Base-by-base conservation (phyloP, 1,139 yeast genomes). In the Arxiozyma bovina region DNA sequence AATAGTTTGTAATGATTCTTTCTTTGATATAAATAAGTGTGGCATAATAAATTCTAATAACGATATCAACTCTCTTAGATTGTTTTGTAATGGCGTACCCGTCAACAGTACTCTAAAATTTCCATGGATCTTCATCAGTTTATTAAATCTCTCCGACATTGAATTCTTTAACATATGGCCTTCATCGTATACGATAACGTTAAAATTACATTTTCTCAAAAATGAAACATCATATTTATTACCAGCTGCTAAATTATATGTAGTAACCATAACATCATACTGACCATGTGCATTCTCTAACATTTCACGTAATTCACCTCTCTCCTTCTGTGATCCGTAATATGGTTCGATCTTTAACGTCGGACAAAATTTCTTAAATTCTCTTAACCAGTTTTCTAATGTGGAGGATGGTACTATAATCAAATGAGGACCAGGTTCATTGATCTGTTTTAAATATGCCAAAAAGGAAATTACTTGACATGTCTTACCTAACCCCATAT, bases 361-460 rank as follows among this genome's bases (percentile, higher is more conserved):
- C 0, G 99, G 99, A 60, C 96, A 86, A 69, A 93, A 93, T 67
- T 90, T 85, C 57, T 82, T 78, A 69, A 94, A 89, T 69, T 93
- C 99, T 69, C 99, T 80, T 59, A 94, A 75, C 99, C 99, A 93
- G 70, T 93, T 93, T 68, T 94, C 99, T 60, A 93, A 76, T 0
- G 99, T 93, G 0, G 99, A 93, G 0, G 98, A 85, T 1, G 99
- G 99, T 22, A 94, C 98, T 50, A 93, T 93, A 42, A 93, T 82
- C 55, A 84, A 70, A 73, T 87, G 95, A 0, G 95, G 95, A 0
- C 93, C 91, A 7, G 72, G 70, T 46, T 72, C 68, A 7, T 79
- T 79, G 46, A 71, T 75, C 61, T 87, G 85, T 65, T 88, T 87
- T 63, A 93, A 76, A 65, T 87, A 84, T 0, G 98, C 90, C 67